These are phyloP conservation scores for Lolium multiflorum DNA, from an alignment of 176 grass and related monocot species.

Conservation along the genomic window DNA sequence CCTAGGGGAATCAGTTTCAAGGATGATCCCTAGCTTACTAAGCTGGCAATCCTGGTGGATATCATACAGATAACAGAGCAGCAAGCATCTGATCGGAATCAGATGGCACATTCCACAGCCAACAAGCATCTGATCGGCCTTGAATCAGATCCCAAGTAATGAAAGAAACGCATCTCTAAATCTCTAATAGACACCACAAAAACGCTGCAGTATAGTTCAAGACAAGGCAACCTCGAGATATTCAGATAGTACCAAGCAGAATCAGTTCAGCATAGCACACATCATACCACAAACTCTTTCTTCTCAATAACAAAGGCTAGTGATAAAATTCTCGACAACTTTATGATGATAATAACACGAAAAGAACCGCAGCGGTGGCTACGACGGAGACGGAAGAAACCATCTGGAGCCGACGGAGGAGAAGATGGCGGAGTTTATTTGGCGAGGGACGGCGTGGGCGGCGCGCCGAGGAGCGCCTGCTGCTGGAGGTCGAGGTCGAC, in stretches of 20 bases:
- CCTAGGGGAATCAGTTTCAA: not conserved
- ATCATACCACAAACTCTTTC: not conserved
- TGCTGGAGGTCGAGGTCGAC: conserved; percentile 85
- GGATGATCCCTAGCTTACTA: not conserved
- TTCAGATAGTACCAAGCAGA: not conserved
- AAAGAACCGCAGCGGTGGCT: not conserved
- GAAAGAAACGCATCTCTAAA: not conserved
- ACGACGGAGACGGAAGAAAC: not conserved
- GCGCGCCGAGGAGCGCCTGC: conserved; percentile 63
- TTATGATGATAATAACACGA: conserved; percentile 4
- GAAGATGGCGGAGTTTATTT: conserved; percentile 40
- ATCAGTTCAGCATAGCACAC: conserved; percentile 3
- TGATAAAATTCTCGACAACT: conserved; percentile 6
- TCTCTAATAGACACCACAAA: not conserved
- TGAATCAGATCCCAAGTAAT: too few species aligned
- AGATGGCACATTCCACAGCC: not conserved
- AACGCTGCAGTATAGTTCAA: not conserved
- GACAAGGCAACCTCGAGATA: not conserved
- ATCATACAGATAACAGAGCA: not conserved
- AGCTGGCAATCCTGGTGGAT: not conserved
- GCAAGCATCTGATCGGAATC: not conserved
- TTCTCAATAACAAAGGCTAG: not conserved
- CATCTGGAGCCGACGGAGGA: not conserved
- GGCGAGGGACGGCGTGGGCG: conserved; percentile 29
- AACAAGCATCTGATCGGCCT: not conserved